Percentiles rank a stretch among this genome's conserved stretches.
These are phyloP conservation scores for Globisporangium paddicum DNA, from an alignment of 352 stramenopile species.

Conservation along the genomic window DNA sequence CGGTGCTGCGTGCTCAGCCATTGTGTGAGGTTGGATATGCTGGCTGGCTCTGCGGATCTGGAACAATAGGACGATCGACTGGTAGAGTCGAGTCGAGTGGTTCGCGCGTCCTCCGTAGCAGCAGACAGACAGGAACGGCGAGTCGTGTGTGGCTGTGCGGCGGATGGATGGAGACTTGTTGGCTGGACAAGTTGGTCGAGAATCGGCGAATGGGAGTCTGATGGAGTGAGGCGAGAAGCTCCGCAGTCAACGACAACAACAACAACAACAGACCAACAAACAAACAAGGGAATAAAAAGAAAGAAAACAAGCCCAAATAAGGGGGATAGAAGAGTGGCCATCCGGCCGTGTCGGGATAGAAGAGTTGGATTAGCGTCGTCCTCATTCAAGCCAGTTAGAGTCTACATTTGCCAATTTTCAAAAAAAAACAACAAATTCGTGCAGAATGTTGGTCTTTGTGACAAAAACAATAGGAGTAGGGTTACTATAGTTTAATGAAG, in stretches of 20 bases:
- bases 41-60: conserved; percentile 1
- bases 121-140: background rate
- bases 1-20: conserved; percentile 17
- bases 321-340: conserved; percentile 9
- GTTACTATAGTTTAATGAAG: too few relatives aligned
- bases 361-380: conserved; percentile 7
- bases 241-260: too few relatives aligned
- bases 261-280: background rate
- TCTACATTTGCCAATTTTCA: too few relatives aligned
- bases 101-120: background rate
- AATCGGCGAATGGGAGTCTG: conserved; percentile 12
- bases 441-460: too few relatives aligned
- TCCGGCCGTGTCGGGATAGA: too few relatives aligned
- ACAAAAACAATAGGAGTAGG: too few relatives aligned
- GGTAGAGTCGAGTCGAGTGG: background rate
- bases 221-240: background rate
- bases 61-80: background rate
- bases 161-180: background rate
- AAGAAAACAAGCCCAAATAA: background rate
- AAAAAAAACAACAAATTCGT: too few relatives aligned
- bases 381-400: too few relatives aligned
- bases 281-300: conserved; percentile 6
- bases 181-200: conserved; percentile 4
- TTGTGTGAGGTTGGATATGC: background rate
- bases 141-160: background rate